These are phyloP conservation scores for Zasmidium cellare DNA, from an alignment of 2,329 filamentous ascomycete genomes.

Conservation along the genomic window DNA sequence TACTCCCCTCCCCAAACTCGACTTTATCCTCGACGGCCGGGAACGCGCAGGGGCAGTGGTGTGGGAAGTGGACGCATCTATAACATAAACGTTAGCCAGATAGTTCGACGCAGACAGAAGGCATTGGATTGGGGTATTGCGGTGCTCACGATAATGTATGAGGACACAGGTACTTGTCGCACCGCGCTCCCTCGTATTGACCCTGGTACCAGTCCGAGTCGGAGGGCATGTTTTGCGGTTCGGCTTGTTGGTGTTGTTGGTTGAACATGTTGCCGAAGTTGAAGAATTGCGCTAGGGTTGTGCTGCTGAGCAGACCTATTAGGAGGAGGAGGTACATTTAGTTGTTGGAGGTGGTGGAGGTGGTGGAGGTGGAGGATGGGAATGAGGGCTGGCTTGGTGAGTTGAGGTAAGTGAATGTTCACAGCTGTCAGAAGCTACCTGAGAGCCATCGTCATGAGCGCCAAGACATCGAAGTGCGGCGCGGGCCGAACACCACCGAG, in stretches of 20 bases:
- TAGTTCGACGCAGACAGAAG: too few species aligned
- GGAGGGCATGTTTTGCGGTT: slow-evolving; percentile 77
- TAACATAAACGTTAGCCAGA: too few species aligned
- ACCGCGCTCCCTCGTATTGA: slow-evolving; percentile 72
- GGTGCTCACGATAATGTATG: slow-evolving; percentile 64
- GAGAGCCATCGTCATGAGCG: too few species aligned
- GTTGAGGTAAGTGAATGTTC: too few species aligned
- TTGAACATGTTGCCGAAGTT: slow-evolving; percentile 93
- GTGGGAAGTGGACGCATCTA: slow-evolving; percentile 92
- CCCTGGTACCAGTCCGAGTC: slow-evolving; percentile 79
- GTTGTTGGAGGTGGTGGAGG: slow-evolving; percentile 4
- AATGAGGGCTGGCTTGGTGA: too few species aligned
- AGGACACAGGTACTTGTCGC: slow-evolving; percentile 91
- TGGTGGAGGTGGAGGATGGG: neutral
- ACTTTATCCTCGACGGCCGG: slow-evolving; percentile 63
- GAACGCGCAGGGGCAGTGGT: slow-evolving; percentile 94
- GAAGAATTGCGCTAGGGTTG: slow-evolving; percentile 82
- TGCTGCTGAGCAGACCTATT: slow-evolving; percentile 57
- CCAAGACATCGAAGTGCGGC: too few species aligned
- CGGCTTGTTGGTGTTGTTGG: slow-evolving; percentile 56
- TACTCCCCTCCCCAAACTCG: slow-evolving; percentile 71
- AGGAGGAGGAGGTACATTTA: slow-evolving; percentile 51
- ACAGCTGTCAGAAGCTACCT: too few species aligned
- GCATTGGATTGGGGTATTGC: neutral
- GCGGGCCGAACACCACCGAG: too few species aligned